Percentiles rank a stretch among this genome's conserved stretches.
Evolutionary conservation across 179 eudicot species (phyloP).

Genomic region (Dionaea muscipula): DNA sequence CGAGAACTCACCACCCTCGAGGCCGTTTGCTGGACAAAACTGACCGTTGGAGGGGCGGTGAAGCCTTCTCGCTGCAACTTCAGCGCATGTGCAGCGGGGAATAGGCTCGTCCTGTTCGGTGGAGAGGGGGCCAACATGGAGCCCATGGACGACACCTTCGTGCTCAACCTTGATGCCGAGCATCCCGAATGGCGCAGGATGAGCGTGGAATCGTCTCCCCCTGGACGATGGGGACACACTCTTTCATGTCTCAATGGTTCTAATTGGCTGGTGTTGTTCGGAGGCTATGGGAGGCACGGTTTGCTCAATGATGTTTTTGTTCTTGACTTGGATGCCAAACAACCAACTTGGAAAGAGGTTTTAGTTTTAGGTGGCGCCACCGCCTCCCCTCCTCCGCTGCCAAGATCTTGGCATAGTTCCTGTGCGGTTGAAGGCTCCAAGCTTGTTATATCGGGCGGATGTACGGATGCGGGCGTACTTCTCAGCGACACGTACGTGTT

Average conservation of each 20-base stretch:
- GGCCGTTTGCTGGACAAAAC: conserved; percentile 69
- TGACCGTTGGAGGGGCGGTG: conserved; percentile 61
- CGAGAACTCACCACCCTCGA: conserved; percentile 81
- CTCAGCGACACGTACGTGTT: conserved; percentile 54
- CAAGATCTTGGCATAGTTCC: conserved; percentile 82
- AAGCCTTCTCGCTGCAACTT: conserved; percentile 89
- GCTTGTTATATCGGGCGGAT: conserved; percentile 74
- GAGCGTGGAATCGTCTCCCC: conserved; percentile 60
- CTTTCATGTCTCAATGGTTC: conserved; percentile 69
- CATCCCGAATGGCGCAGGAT: conserved; percentile 72
- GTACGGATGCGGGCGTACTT: conserved; percentile 75
- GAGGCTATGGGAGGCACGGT: conserved; percentile 77
- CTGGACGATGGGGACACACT: conserved; percentile 91
- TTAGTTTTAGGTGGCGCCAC: conserved; percentile 36
- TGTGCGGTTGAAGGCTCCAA: conserved; percentile 75
- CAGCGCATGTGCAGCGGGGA: conserved; percentile 81
- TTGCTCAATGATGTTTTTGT: conserved; percentile 75
- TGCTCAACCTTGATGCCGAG: conserved; percentile 58
- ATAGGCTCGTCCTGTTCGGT: conserved; percentile 67
- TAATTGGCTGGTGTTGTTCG: conserved; percentile 61
- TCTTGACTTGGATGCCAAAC: conserved; percentile 69
- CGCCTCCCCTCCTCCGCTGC: conserved; percentile 80
- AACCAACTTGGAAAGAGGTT: conserved; percentile 77
- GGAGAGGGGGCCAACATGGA: conserved; percentile 87
- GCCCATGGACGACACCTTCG: conserved; percentile 86